Evolutionary conservation across 805 yeast genomes (phyloP).

Genomic region (Myxozyma sirexii): DNA sequence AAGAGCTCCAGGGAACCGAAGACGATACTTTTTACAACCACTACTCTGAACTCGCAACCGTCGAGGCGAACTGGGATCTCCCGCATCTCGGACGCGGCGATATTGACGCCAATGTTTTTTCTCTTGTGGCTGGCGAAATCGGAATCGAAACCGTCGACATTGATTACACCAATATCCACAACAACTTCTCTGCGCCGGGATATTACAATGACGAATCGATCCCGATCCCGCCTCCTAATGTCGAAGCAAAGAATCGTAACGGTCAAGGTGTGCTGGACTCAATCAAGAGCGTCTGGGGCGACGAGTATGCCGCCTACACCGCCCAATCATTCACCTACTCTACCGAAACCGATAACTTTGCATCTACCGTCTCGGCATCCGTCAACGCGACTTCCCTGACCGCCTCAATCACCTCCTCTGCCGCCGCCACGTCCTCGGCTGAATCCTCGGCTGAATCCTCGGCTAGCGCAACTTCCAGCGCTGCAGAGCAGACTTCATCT

Average conservation of each 20-base stretch:
- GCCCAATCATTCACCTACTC: constrained; percentile 14
- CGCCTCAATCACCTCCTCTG: constrained; percentile 7
- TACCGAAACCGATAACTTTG: constrained; percentile 25
- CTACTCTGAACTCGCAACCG: constrained; percentile 54
- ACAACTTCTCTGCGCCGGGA: constrained; percentile 34
- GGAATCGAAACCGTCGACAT: constrained; percentile 11
- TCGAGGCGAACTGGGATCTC: constrained; percentile 55
- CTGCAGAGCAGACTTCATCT: constrained; percentile 20
- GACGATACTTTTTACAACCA: constrained; percentile 57
- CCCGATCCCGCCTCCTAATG: constrained; percentile 46
- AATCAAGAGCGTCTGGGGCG: constrained; percentile 44
- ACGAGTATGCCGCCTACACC: constrained; percentile 24
- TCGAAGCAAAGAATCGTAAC: constrained; percentile 43
- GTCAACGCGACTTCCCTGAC: constrained; percentile 20
- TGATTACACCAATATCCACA: constrained; percentile 22
- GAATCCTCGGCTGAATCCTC: constrained; percentile 12
- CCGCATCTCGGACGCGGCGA: constrained; percentile 56
- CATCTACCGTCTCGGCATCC: constrained; percentile 30
- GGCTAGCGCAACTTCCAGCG: constrained; percentile 12
- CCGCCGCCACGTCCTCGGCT: constrained; percentile 19
- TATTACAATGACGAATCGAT: constrained; percentile 26
- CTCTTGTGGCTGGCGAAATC: constrained; percentile 46
- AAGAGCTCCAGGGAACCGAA: constrained; percentile 47
- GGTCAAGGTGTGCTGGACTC: constrained; percentile 44
- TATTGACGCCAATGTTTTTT: constrained; percentile 54